Evolutionary conservation across 345 rosid genomes (phyloP).

Genomic region (Diplotaxis tenuifolia): DNA sequence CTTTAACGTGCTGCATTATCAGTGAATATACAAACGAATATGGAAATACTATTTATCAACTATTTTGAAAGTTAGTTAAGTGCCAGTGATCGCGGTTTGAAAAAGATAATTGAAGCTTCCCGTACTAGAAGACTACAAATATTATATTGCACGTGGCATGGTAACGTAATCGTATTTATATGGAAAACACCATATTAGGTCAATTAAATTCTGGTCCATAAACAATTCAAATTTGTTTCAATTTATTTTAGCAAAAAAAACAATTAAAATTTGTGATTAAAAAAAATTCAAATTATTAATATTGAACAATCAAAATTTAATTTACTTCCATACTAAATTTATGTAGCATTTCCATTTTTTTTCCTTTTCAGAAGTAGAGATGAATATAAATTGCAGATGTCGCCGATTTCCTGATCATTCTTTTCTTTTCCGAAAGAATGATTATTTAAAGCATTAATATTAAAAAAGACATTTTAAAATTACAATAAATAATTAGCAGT

Average conservation of each 20-base stretch:
- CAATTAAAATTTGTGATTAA: no score
- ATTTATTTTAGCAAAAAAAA: no score
- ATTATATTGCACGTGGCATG: slow-evolving; percentile 31
- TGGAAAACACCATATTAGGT: slow-evolving; percentile 16
- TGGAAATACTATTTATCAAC: not conserved
- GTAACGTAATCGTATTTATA: slow-evolving; percentile 1
- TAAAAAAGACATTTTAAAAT: no score
- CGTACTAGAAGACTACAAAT: slow-evolving; percentile 25
- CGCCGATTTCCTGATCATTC: no score
- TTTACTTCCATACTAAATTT: not conserved
- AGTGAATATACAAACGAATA: not conserved
- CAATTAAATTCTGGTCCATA: slow-evolving; percentile 24
- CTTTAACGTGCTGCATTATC: slow-evolving; percentile 12
- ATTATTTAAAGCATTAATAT: no score
- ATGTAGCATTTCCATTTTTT: not conserved
- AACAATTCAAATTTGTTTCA: no score
- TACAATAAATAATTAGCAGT: no score
- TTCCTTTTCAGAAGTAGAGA: no score
- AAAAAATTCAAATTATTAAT: not conserved
- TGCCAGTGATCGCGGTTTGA: slow-evolving; percentile 16
- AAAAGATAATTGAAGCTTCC: slow-evolving; percentile 26
- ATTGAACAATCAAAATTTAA: not conserved
- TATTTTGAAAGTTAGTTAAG: slow-evolving; percentile 27
- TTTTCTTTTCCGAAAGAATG: no score
- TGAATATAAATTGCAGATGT: no score